These are phyloP conservation scores for Physcomitrium patens DNA, from an alignment of 225 moss, liverwort and hornwort genomes.

Conservation along the genomic window DNA sequence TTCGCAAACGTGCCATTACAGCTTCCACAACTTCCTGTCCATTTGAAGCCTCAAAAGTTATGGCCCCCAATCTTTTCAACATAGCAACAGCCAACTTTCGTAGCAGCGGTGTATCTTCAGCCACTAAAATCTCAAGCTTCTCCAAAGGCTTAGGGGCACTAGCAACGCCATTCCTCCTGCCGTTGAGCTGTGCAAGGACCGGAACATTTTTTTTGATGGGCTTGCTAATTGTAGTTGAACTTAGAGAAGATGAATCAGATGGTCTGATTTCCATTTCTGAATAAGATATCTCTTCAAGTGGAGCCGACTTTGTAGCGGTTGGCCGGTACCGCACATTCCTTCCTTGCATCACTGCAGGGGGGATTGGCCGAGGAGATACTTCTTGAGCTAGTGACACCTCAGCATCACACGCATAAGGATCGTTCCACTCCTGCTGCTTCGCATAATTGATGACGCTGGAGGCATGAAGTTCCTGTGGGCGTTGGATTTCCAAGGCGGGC, in stretches of 20 bases:
- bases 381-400: conserved; percentile 43
- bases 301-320: conserved; percentile 46
- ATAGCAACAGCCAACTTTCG: conserved; percentile 68
- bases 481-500: conserved; percentile 29
- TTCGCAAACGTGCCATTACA: conserved; percentile 54
- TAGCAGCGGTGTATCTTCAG: conserved; percentile 74
- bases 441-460: conserved; percentile 56
- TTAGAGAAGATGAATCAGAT: conserved; percentile 31
- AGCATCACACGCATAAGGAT: conserved; percentile 49
- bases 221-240: conserved; percentile 25
- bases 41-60: conserved; percentile 61
- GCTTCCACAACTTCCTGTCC: conserved; percentile 70
- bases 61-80: conserved; percentile 69
- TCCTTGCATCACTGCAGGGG: conserved; percentile 26
- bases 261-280: conserved; percentile 48
- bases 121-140: conserved; percentile 69
- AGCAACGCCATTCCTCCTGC: conserved; percentile 35
- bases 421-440: conserved; percentile 60
- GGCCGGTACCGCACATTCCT: conserved; percentile 42
- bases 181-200: conserved; percentile 29
- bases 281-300: conserved; percentile 46
- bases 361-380: conserved; percentile 22
- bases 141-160: conserved; percentile 51
- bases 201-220: conserved; percentile 23
- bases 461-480: conserved; percentile 38